A percentile compares a stretch with the other conserved stretches of the same genome.
Conservation (phyloP, 1,284 basidiomycete genomes). For the Sphaerobolus stellatus region DNA sequence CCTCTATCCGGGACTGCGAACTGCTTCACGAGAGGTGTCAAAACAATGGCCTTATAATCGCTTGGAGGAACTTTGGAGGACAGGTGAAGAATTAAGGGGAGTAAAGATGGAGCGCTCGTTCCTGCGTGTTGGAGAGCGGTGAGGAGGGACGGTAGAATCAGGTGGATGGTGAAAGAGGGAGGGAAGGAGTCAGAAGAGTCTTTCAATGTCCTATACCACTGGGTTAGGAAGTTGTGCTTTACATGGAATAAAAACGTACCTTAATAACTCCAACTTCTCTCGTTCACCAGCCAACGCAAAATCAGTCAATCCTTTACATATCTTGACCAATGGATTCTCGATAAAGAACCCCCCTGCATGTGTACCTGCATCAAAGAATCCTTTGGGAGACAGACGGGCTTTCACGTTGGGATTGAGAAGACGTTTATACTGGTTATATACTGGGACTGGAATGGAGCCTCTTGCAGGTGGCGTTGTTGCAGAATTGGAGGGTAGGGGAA, state of each 20-base stretch:
- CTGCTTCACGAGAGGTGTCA: conserved; percentile 80
- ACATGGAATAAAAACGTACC: conserved; percentile 41
- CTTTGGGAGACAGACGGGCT: conserved; percentile 71
- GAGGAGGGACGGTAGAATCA: conserved; percentile 85
- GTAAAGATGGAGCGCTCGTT: conserved; percentile 73
- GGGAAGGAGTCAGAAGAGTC: conserved; percentile 83
- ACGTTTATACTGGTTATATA: conserved; percentile 85
- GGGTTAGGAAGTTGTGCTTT: not conserved
- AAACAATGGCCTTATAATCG: conserved; percentile 70
- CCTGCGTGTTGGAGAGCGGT: conserved; percentile 85
- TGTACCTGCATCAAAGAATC: conserved; percentile 81
- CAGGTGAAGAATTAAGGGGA: conserved; percentile 81
- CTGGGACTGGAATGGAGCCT: conserved; percentile 71
- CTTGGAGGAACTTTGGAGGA: conserved; percentile 71
- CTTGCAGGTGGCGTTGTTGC: conserved; percentile 68
- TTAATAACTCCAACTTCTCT: conserved; percentile 76
- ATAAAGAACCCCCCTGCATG: conserved; percentile 77
- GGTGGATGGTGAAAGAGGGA: conserved; percentile 81
- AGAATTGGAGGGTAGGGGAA: conserved; percentile 52
- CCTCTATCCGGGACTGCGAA: conserved; percentile 89
- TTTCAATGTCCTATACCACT: conserved; percentile 61
- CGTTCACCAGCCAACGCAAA: conserved; percentile 83
- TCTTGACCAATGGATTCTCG: conserved; percentile 80
- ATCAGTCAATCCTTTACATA: conserved; percentile 84
- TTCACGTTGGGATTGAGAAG: conserved; percentile 88